Percentiles rank a stretch among this genome's conserved stretches.
Evolutionary conservation across 371 early-diverging fungal genomes (phyloP).

Genomic region (Chytridium lagenaria): DNA sequence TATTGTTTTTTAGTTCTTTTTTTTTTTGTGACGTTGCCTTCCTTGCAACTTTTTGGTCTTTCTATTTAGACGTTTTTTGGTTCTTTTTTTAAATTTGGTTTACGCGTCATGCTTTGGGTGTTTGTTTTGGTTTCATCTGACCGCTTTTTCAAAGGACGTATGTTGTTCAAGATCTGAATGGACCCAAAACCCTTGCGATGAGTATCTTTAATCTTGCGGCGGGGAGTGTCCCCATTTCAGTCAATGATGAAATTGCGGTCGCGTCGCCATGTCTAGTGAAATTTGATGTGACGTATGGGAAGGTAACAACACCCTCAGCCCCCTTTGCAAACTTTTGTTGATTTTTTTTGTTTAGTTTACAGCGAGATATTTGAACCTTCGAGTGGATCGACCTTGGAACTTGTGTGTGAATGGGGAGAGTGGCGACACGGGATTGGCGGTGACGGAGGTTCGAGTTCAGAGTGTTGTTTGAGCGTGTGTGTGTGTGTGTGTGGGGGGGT

Average conservation of each 20-base stretch:
- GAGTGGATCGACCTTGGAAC: conserved; percentile 25
- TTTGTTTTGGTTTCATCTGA: neutral
- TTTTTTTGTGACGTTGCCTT: no score
- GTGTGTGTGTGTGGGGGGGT: neutral
- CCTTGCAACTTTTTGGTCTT: no score
- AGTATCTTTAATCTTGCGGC: conserved; percentile 11
- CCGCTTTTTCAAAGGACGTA: neutral
- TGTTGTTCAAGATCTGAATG: neutral
- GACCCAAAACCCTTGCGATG: neutral
- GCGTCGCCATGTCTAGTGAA: conserved; percentile 4
- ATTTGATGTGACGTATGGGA: conserved; percentile 18
- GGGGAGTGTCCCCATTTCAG: conserved; percentile 4
- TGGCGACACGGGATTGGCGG: neutral
- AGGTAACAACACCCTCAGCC: neutral
- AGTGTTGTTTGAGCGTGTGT: neutral
- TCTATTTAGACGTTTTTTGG: neutral
- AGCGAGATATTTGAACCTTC: neutral
- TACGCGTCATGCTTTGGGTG: neutral
- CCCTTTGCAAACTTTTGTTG: neutral
- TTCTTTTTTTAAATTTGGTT: neutral
- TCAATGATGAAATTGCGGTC: conserved; percentile 23
- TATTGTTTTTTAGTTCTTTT: conserved; percentile 3
- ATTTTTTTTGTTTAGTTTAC: neutral
- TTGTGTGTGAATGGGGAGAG: conserved; percentile 24
- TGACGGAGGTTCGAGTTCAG: conserved; percentile 9